Percentiles rank a stretch among this genome's conserved stretches.
phyloP scores from a whole-genome alignment of 441 rosid genomes.

The Heliophila coronopifolia region DNA sequence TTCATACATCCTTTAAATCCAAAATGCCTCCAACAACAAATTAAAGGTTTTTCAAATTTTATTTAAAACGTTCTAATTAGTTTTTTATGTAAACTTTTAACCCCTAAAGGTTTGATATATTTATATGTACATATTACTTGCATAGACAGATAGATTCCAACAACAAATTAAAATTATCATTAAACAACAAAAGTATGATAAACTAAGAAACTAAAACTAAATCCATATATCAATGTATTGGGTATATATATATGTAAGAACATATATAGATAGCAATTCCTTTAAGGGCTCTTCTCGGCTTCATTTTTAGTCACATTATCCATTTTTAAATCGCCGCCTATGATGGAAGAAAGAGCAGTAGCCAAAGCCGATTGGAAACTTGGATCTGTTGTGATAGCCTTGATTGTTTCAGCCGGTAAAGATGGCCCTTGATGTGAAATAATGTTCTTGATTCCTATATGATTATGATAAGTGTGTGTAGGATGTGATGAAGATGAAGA shows the following conservation, averaged over 20 bases:
- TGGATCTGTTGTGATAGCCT: constrained; percentile 72
- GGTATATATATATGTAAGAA: not conserved
- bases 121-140: constrained; percentile 23
- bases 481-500: constrained; percentile 22
- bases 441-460: constrained; percentile 31
- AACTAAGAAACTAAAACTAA: constrained; percentile 18
- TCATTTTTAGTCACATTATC: constrained; percentile 21
- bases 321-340: constrained; percentile 30
- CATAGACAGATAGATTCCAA: constrained; percentile 17
- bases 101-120: too few species aligned
- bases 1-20: too few species aligned
- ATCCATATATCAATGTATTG: not conserved
- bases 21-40: too few species aligned
- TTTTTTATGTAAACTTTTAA: too few species aligned
- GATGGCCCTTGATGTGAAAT: constrained; percentile 27
- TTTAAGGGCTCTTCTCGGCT: constrained; percentile 24
- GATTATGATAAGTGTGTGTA: constrained; percentile 33
- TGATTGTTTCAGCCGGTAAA: constrained; percentile 41
- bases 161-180: not conserved
- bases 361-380: constrained; percentile 70
- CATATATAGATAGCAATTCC: not conserved
- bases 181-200: not conserved
- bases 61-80: too few species aligned
- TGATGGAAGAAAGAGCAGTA: constrained; percentile 65
- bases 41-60: too few species aligned